A percentile compares a stretch with the other conserved stretches of the same genome.
Evolutionary conservation across 2,329 filamentous ascomycete genomes (phyloP).

Genomic region (Colletotrichum nymphaeae): DNA sequence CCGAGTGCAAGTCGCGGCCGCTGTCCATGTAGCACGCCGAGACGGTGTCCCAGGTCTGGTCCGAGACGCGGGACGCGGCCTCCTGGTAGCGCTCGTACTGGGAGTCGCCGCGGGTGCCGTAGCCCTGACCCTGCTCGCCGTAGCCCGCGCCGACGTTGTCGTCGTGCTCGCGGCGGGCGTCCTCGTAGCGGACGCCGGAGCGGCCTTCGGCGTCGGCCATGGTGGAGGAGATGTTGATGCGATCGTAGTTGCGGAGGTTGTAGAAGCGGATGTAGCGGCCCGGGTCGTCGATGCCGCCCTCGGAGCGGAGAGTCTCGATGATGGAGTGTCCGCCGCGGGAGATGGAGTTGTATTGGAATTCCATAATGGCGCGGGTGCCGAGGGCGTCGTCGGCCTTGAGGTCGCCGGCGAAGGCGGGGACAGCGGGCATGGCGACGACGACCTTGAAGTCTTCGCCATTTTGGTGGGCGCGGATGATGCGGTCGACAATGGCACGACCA

Average conservation of each 20-base stretch:
- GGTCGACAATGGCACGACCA: constrained; percentile 81
- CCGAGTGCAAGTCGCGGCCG: constrained; percentile 73
- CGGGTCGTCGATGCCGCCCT: constrained; percentile 77
- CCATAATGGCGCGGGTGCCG: constrained; percentile 87
- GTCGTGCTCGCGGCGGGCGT: constrained; percentile 73
- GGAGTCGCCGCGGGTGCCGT: constrained; percentile 45
- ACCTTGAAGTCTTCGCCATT: constrained; percentile 76
- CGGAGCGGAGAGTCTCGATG: constrained; percentile 74
- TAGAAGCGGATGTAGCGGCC: constrained; percentile 84
- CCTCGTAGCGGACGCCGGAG: constrained; percentile 75
- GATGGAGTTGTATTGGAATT: constrained; percentile 86
- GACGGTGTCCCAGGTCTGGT: constrained; percentile 78
- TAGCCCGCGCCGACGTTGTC: constrained; percentile 63
- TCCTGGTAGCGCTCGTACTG: constrained; percentile 79
- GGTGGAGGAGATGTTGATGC: constrained; percentile 77
- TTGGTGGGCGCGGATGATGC: constrained; percentile 77
- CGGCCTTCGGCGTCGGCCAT: constrained; percentile 71
- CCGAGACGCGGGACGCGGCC: constrained; percentile 67
- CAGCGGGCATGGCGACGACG: constrained; percentile 81
- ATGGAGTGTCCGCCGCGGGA: constrained; percentile 82
- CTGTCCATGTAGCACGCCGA: constrained; percentile 85
- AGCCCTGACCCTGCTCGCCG: constrained; percentile 46
- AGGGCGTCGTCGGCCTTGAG: constrained; percentile 78
- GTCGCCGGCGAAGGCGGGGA: constrained; percentile 86
- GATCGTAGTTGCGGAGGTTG: constrained; percentile 86